phyloP scores from a whole-genome alignment of 768 basidiomycete genomes.

The Phylloporus sp. region DNA sequence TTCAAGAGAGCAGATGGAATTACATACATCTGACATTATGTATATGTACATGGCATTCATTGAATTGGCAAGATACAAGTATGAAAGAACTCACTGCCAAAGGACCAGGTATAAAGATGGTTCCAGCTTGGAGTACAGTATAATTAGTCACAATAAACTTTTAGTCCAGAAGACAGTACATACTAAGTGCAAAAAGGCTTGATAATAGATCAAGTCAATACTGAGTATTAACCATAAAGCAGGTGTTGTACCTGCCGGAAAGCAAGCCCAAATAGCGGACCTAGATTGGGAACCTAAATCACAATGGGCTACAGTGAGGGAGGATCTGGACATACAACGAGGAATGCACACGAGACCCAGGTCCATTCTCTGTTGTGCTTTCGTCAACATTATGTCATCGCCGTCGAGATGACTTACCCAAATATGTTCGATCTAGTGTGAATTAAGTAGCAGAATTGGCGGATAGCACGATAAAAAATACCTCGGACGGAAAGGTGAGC shows the following conservation, averaged over 20 bases:
- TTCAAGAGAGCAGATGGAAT: not conserved
- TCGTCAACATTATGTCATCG: not conserved
- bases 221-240: not conserved
- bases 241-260: not conserved
- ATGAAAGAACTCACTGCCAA: not conserved
- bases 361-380: conserved; percentile 1
- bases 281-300: too few species aligned
- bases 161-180: too few species aligned
- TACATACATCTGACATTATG: conserved; percentile 4
- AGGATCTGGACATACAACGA: not conserved
- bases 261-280: conserved; percentile 7
- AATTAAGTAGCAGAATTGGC: not conserved
- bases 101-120: conserved; percentile 3
- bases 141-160: not conserved
- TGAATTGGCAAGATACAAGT: not conserved
- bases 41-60: not conserved
- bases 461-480: not conserved
- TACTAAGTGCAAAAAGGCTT: not conserved
- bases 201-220: not conserved
- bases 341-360: conserved; percentile 3
- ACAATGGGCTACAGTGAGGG: not conserved
- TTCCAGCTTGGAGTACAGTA: not conserved
- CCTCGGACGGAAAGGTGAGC: conserved; percentile 8
- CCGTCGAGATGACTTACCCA: conserved; percentile 1
- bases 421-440: conserved; percentile 2